Base-by-base conservation (phyloP, 495 filamentous ascomycete genomes). In the Polyplosphaeria fusca region DNA sequence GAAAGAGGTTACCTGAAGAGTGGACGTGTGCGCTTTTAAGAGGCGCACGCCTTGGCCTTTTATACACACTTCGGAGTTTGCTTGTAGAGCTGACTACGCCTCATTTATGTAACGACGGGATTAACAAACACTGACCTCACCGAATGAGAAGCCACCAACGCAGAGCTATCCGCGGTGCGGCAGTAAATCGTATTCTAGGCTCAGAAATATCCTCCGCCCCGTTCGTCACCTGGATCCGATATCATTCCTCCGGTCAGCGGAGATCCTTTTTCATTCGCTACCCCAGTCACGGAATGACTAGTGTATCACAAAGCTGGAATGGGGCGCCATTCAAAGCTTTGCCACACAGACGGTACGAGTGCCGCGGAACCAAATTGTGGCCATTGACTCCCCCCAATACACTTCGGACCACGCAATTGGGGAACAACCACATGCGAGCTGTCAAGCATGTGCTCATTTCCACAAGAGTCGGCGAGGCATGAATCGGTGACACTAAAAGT, bases 31-130 rank as follows among this genome's bases (percentile, higher is more conserved):
- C n/a, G n/a, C n/a, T n/a, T n/a, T n/a, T n/a, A n/a, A n/a, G n/a
- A n/a, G n/a, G n/a, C n/a, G n/a, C n/a, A n/a, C n/a, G n/a, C n/a
- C n/a, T n/a, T n/a, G n/a, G n/a, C n/a, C n/a, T n/a, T n/a, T n/a
- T n/a, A n/a, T n/a, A n/a, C n/a, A n/a, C n/a, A n/a, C n/a, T n/a
- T n/a, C n/a, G n/a, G n/a, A n/a, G n/a, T n/a, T n/a, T n/a, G n/a
- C n/a, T n/a, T n/a, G n/a, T n/a, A n/a, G n/a, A 62, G 52, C 52
- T 62, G 52, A 62, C 58, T 46, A 50, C 48, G 59, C 52, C 59
- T 43, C 59, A 49, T 37, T 53, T n/a, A n/a, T n/a, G n/a, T n/a
- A n/a, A n/a, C n/a, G n/a, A n/a, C n/a, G n/a, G n/a, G n/a, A n/a
- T n/a, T n/a, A n/a, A n/a, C n/a, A n/a, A n/a, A n/a, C n/a, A n/a